Evolutionary conservation across 2,329 filamentous ascomycete genomes (phyloP).

Genomic region (Penicillium sp.): DNA sequence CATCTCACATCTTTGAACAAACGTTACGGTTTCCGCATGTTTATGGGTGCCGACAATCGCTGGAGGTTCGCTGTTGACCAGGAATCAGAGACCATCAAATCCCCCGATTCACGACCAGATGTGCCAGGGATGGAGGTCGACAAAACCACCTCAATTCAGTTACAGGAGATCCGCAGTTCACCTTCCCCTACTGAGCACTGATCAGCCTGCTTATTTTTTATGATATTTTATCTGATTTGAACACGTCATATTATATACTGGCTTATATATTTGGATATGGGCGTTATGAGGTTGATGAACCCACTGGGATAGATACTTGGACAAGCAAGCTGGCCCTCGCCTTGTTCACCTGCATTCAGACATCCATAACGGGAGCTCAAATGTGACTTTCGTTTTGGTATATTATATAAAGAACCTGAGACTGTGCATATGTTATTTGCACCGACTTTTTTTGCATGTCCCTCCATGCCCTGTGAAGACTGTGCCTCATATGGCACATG

Average conservation of each 20-base stretch:
- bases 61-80: constrained; percentile 37
- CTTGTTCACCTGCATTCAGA: constrained; percentile 1
- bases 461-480: not conserved
- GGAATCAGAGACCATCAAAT: constrained; percentile 18
- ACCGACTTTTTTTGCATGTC: not conserved
- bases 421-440: not conserved
- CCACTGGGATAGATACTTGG: not conserved
- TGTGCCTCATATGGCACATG: not conserved
- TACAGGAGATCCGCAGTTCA: constrained; percentile 15
- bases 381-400: not conserved
- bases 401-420: not conserved
- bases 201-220: not conserved
- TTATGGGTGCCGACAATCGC: constrained; percentile 28
- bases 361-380: too few species aligned
- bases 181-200: constrained; percentile 3
- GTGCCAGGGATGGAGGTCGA: constrained; percentile 12
- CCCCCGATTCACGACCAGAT: not conserved
- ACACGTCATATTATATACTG: not conserved
- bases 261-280: not conserved
- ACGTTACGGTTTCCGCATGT: constrained; percentile 35
- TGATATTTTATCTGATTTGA: not conserved
- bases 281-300: not conserved
- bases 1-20: constrained; percentile 30
- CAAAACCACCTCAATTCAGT: constrained; percentile 23
- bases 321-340: constrained; percentile 5